Base-by-base conservation (phyloP, 805 yeast species). In the Huiozyma sinensis region DNA sequence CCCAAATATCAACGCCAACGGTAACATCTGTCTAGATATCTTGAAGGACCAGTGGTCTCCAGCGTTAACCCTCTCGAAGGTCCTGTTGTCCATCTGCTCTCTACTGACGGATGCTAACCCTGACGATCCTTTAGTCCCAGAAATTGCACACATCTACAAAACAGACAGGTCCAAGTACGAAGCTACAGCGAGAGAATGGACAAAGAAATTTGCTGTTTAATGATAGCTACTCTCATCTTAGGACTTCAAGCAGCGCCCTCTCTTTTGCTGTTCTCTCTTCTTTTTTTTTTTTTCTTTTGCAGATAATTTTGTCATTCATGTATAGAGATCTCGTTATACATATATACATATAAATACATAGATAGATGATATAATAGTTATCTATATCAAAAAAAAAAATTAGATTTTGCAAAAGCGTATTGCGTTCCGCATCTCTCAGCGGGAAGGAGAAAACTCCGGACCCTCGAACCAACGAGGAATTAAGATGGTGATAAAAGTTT, bases 11-110 rank as follows among this genome's bases (percentile, higher is more conserved):
- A 89, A 90, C 70, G 79, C 90, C 44, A 86, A 85, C 61, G 98
- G 98, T 65, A 83, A 88, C 67, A 90, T 90, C 60, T 90, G 98
- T 75, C 75, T 90, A 54, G 98, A 92, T 68, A 90, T 92, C 63
- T 77, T 92, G 65, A 89, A 90, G 67, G 97, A 92, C 63, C 95
- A 90, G 66, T 92, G 98, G 98, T 89, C 97, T 28, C 98, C 98
- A 28, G 97, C 97, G 33, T 75, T 92, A 62, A 92, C 97, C 42
- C 86, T 92, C 54, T 87, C 97, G 17, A 92, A 92, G 71, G 95
- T 92, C 46, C 75, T 92, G 54, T 75, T 92, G 55, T 88, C 97
- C 32, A 90, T 92, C 60, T 89, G 97, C 65, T 90, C 97, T 11
- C 72, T 92, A 66, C 77, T 92, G 61, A 90, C 97, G 30, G 97